Evolutionary conservation across 75 land plant species (phyloP).

Genomic region (Adiantum capillusveneris): DNA sequence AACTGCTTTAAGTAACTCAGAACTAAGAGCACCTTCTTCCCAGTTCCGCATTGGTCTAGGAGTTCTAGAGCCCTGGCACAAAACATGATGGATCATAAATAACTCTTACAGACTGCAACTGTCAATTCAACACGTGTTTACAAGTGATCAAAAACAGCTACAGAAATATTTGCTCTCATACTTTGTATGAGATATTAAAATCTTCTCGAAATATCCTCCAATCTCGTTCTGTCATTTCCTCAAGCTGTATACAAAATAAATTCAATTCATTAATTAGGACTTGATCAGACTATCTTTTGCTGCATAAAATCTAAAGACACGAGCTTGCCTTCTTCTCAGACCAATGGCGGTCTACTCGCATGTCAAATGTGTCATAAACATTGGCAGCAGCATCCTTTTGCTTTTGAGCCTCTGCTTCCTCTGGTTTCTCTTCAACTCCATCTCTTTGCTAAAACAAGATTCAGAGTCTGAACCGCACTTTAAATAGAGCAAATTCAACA

Average conservation of each 20-base stretch:
- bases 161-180: constrained; percentile 6
- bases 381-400: constrained; percentile 80
- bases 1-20: constrained; percentile 83
- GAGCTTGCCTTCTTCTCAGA: constrained; percentile 63
- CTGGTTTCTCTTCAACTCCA: constrained; percentile 80
- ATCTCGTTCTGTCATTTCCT: constrained; percentile 97
- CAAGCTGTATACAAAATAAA: constrained; percentile 36
- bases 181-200: constrained; percentile 92
- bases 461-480: too few species aligned
- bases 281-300: too few species aligned
- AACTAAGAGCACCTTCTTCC: constrained; percentile 69
- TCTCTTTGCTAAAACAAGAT: constrained; percentile 49
- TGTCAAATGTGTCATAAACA: constrained; percentile 84
- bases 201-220: constrained; percentile 98
- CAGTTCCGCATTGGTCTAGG: constrained; percentile 96
- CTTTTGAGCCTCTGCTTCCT: constrained; percentile 78
- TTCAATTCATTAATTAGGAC: too few species aligned
- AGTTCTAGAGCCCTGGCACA: constrained; percentile 59
- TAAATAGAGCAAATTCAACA: background rate
- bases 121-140: too few species aligned
- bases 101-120: too few species aligned
- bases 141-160: too few species aligned
- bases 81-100: too few species aligned
- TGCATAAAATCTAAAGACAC: background rate
- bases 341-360: constrained; percentile 98